phyloP scores from a whole-genome alignment of 2,329 filamentous ascomycete species.

The Cercospora citrullina region DNA sequence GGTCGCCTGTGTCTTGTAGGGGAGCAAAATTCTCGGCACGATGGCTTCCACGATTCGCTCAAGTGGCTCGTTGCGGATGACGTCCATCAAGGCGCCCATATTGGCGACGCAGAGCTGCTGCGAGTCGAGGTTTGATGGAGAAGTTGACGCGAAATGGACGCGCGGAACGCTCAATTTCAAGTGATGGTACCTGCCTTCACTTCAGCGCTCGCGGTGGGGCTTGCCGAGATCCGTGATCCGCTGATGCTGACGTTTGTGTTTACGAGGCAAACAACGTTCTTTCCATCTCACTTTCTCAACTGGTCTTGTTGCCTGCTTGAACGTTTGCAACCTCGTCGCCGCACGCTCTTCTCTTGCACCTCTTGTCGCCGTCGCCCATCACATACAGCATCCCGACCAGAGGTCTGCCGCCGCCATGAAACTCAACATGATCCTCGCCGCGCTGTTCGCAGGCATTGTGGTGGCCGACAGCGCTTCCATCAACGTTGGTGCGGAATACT shows the following conservation, averaged over 20 bases:
- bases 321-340: background rate
- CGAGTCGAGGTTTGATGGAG: background rate
- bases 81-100: background rate
- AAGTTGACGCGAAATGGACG: too few species aligned
- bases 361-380: background rate
- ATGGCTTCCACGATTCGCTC: background rate
- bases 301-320: background rate
- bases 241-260: background rate
- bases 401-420: slow-evolving; percentile 15
- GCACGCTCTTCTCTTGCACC: background rate
- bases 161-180: background rate
- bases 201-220: background rate
- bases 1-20: background rate
- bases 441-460: slow-evolving; percentile 9
- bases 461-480: slow-evolving; percentile 3
- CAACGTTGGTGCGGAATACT: background rate
- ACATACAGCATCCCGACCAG: background rate
- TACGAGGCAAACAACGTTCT: background rate
- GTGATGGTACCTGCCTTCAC: background rate
- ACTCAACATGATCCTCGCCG: slow-evolving; percentile 14
- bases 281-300: background rate
- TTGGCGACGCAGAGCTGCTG: background rate
- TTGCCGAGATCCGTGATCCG: background rate
- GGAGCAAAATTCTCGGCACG: background rate
- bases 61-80: background rate